These are phyloP conservation scores for Penicillium sp. DNA, from an alignment of 2,329 filamentous ascomycete species.

Conservation along the genomic window DNA sequence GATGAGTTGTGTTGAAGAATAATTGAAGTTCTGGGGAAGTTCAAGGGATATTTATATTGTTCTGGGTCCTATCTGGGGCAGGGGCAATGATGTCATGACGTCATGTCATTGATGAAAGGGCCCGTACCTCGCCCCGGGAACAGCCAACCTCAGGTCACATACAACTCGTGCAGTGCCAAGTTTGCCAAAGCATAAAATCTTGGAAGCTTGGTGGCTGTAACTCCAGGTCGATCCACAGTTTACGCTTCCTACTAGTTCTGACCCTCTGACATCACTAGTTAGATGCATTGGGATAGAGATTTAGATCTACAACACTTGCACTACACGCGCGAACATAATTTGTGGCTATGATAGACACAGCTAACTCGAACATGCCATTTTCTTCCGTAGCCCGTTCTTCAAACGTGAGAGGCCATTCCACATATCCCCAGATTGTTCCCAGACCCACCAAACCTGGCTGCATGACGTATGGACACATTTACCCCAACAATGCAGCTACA, in stretches of 20 bases:
- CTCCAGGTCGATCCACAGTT: not conserved
- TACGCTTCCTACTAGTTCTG: not conserved
- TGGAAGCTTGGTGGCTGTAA: not conserved
- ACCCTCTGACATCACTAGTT: not conserved
- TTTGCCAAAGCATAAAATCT: not conserved
- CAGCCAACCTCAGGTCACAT: not conserved
- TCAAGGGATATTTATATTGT: constrained; percentile 4
- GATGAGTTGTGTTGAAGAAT: not conserved
- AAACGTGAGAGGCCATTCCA: not conserved
- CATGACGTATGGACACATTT: not conserved
- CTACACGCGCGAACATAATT: not conserved
- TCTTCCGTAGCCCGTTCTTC: not conserved
- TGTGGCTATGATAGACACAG: not conserved
- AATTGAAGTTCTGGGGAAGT: too few species aligned
- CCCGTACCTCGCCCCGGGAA: not conserved
- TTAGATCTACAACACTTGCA: not conserved
- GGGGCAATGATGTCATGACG: constrained; percentile 5
- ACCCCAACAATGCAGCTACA: not conserved
- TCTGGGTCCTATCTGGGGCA: not conserved
- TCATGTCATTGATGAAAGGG: constrained; percentile 1
- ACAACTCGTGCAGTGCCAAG: not conserved
- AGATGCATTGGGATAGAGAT: not conserved
- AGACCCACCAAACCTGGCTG: not conserved
- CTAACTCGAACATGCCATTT: not conserved
- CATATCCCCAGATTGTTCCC: not conserved